A percentile compares a stretch with the other conserved stretches of the same genome.
phyloP scores from a whole-genome alignment of 352 stramenopile genomes.

The Lagenidium giganteum region DNA sequence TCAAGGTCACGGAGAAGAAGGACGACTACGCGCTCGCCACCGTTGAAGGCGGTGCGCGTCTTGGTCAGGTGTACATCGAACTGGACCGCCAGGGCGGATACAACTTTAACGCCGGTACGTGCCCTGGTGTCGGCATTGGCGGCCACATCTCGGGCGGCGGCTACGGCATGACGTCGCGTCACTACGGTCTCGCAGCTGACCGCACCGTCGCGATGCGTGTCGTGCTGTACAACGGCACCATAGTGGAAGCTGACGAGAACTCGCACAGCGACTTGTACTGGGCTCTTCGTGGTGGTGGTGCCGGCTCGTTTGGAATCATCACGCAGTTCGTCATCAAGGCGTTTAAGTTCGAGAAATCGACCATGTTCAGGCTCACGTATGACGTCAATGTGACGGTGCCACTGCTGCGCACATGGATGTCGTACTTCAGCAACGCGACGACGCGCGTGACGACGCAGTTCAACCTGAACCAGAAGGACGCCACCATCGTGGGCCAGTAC shows the following conservation, averaged over 20 bases:
- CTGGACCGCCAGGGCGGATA: conserved; percentile 35
- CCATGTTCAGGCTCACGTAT: conserved; percentile 41
- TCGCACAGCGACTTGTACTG: conserved; percentile 42
- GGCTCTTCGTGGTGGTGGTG: conserved; percentile 40
- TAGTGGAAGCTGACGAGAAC: conserved; percentile 32
- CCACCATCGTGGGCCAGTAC: conserved; percentile 36
- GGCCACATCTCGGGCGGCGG: conserved; percentile 47
- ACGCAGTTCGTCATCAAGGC: conserved; percentile 44
- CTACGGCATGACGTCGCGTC: conserved; percentile 40
- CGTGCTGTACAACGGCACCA: conserved; percentile 30
- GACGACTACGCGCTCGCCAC: conserved; percentile 22
- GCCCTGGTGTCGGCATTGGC: conserved; percentile 42
- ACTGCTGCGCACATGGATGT: conserved; percentile 41
- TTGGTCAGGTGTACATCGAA: conserved; percentile 41
- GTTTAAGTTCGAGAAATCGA: conserved; percentile 31
- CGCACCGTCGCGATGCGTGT: conserved; percentile 37
- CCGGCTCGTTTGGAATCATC: conserved; percentile 49
- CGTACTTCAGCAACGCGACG: conserved; percentile 40
- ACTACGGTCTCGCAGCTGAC: conserved; percentile 46
- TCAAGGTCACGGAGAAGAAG: conserved; percentile 25
- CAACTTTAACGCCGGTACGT: conserved; percentile 54
- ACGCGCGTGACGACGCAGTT: conserved; percentile 46
- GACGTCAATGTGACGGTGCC: conserved; percentile 23
- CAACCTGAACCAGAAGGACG: conserved; percentile 27
- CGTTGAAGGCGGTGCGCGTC: conserved; percentile 32